These are phyloP conservation scores for Fusarium pseudonygamai DNA, from an alignment of 2,329 filamentous ascomycete genomes.

Conservation along the genomic window DNA sequence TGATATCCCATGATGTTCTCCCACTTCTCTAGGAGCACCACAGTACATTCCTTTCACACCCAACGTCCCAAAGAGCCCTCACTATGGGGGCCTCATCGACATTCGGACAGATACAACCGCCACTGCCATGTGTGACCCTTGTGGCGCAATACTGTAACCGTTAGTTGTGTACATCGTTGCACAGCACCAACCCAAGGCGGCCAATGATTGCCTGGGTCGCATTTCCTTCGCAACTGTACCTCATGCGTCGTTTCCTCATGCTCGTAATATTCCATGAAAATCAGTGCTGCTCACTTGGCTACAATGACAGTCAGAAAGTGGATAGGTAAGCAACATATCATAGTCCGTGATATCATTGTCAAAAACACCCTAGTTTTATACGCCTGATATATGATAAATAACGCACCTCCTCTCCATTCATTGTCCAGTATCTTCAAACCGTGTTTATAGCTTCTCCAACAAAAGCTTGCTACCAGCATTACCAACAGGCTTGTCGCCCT, in stretches of 20 bases:
- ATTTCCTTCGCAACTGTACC: background rate
- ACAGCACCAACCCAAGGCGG: background rate
- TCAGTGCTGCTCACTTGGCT: background rate
- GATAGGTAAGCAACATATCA: slow-evolving; percentile 10
- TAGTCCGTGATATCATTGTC: slow-evolving; percentile 38
- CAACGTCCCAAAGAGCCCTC: background rate
- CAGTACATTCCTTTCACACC: background rate
- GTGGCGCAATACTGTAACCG: slow-evolving; percentile 3
- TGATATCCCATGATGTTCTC: background rate
- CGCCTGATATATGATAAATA: slow-evolving; percentile 37
- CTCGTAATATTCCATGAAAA: background rate
- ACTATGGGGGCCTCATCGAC: background rate
- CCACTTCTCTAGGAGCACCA: background rate
- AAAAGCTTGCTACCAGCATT: slow-evolving; percentile 71
- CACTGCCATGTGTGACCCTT: slow-evolving; percentile 15
- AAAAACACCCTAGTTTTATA: slow-evolving; percentile 39
- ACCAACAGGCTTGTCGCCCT: slow-evolving; percentile 59
- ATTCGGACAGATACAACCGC: background rate
- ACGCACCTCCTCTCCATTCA: slow-evolving; percentile 14
- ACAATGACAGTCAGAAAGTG: background rate
- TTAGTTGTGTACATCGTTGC: slow-evolving; percentile 2
- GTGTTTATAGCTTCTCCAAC: slow-evolving; percentile 62
- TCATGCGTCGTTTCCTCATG: background rate
- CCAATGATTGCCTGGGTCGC: background rate
- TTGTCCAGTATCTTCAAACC: background rate